A percentile compares a stretch with the other conserved stretches of the same genome.
These are phyloP conservation scores for Naganishia vishniacii DNA, from an alignment of 768 basidiomycete genomes.

Conservation along the genomic window DNA sequence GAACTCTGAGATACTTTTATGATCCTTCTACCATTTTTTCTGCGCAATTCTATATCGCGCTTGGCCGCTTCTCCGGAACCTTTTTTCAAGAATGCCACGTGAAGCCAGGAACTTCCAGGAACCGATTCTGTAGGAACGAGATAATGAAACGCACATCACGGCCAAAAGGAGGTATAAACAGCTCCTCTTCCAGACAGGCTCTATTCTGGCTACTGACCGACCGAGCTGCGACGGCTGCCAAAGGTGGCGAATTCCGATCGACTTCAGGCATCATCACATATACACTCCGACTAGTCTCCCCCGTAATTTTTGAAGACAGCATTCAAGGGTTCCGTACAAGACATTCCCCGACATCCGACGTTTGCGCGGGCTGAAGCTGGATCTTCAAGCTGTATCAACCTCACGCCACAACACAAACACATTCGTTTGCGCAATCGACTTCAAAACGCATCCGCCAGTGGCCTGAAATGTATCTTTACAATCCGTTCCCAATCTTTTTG, in stretches of 20 bases:
- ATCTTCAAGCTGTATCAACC: background rate
- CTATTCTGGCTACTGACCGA: too few species aligned
- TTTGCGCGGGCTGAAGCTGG: slow-evolving; percentile 2
- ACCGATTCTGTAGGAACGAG: background rate
- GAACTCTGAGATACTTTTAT: too few species aligned
- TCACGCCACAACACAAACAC: background rate
- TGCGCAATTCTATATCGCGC: too few species aligned
- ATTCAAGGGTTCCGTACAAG: too few species aligned
- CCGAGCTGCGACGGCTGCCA: too few species aligned
- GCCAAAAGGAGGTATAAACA: background rate
- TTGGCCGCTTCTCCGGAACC: background rate
- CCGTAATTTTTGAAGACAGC: too few species aligned
- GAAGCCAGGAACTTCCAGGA: background rate
- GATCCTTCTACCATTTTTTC: too few species aligned
- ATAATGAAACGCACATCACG: background rate
- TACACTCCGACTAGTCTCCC: too few species aligned
- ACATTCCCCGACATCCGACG: too few species aligned
- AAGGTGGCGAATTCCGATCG: too few species aligned
- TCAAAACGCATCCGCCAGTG: background rate
- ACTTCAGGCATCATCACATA: too few species aligned
- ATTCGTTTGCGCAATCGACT: background rate
- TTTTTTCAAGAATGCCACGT: background rate
- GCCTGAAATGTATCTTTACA: background rate
- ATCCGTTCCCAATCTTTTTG: background rate
- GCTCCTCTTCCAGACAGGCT: too few species aligned